A percentile compares a stretch with the other conserved stretches of the same genome.
Conservation (phyloP, 441 rosid species). For the Pelargonium cotyledonis region DNA sequence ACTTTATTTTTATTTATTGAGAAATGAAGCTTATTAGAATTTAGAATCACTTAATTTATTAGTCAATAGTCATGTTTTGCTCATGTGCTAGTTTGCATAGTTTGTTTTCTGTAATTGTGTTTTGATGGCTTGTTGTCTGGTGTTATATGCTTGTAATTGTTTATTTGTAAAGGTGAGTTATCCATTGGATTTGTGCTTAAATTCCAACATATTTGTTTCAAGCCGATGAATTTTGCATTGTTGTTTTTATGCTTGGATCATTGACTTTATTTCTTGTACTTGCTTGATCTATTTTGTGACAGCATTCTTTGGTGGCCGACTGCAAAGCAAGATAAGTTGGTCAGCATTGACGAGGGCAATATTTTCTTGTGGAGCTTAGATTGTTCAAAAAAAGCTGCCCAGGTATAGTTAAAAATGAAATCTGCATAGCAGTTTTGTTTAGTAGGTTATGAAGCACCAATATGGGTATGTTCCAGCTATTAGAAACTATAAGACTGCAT, state of each 20-base stretch:
- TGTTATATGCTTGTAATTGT: no score
- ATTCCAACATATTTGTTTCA: background rate
- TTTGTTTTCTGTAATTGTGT: background rate
- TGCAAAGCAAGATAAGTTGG: conserved; percentile 75
- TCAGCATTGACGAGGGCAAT: conserved; percentile 78
- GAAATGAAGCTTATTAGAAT: background rate
- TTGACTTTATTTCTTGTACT: conserved; percentile 7
- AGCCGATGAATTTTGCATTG: background rate
- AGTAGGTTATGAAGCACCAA: background rate
- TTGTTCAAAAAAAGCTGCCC: conserved; percentile 63
- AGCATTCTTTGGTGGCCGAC: conserved; percentile 92
- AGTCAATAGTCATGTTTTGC: background rate
- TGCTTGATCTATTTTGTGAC: conserved; percentile 18
- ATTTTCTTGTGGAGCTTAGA: conserved; percentile 73
- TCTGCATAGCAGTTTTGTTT: background rate
- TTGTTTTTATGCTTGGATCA: background rate
- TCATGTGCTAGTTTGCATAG: background rate
- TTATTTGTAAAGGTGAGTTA: no score
- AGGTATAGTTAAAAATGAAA: conserved; percentile 34
- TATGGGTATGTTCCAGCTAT: background rate
- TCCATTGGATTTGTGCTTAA: no score
- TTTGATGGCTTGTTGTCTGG: no score
- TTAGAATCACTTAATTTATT: background rate
- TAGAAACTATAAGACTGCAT: background rate
- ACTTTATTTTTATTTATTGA: background rate